Evolutionary conservation across 257 asterid genomes (phyloP).

Genomic region (Solanum chiquidenum): DNA sequence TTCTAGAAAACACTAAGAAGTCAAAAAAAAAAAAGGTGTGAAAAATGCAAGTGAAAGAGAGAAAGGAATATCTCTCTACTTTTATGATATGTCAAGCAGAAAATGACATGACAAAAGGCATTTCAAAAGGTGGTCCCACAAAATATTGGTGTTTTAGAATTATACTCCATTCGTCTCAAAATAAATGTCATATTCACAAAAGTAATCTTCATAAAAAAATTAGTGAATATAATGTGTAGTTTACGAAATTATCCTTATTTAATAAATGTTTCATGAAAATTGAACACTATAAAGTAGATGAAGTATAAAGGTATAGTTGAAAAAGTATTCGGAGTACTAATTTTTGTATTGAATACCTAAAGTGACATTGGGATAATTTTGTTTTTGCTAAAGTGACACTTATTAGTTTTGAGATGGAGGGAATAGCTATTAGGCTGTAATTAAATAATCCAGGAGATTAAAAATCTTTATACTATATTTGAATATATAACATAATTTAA

Average conservation of each 20-base stretch:
- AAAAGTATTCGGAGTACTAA: too few species aligned
- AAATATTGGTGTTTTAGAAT: neutral
- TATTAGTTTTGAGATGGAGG: neutral
- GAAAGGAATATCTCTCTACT: neutral
- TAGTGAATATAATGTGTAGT: neutral
- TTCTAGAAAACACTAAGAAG: too few species aligned
- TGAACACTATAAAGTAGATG: neutral
- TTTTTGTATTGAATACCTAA: neutral
- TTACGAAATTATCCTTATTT: too few species aligned
- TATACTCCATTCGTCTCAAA: neutral
- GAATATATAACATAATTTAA: neutral
- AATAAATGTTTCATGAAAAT: too few species aligned
- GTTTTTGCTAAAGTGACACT: neutral
- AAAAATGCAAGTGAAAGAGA: too few species aligned
- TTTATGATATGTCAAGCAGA: neutral
- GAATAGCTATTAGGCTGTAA: neutral
- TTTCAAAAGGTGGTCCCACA: neutral
- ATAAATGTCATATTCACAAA: too few species aligned
- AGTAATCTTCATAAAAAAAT: too few species aligned
- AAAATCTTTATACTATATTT: neutral
- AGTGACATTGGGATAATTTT: neutral
- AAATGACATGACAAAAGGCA: neutral
- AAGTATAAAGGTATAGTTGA: too few species aligned
- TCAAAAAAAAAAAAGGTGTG: too few species aligned
- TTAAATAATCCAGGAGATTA: neutral